Base-by-base conservation (phyloP, 495 filamentous ascomycete species). In the Hyaloscypha bicolor region DNA sequence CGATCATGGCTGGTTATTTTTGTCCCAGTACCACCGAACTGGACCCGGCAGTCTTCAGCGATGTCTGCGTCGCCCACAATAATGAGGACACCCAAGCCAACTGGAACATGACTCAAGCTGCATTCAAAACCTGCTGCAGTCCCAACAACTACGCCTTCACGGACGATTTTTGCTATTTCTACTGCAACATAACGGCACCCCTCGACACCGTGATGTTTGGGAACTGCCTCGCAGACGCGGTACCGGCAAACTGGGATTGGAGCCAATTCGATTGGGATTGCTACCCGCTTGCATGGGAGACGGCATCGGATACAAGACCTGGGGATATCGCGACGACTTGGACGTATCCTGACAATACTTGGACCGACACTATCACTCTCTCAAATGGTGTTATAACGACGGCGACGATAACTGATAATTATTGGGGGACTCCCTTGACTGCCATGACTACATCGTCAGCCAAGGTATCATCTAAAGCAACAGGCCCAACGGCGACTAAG, bases 101-200 rank as follows among this genome's bases (percentile, higher is more conserved):
- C 42, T 48, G 42, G 42, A 1, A 14, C 9, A 48, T 48, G 0
- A 48, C 42, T 4, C 9, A 33, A 59, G 31, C 4, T 16, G 56
- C 56, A 33, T 35, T 59, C 35, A 5, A 59, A 14, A 35, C 56
- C 30, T 59, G 56, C 56, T 12, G 56, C 56, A 29, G 56, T 1
- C 9, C 25, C 12, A 5, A 33, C 56, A 35, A 59, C 30, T 31
- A 19, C 31, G 6, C 33, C 56, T 5, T 5, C 25, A 32, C 31
- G 14, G 56, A n/a, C 30, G n/a, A 35, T 59, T 5, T 25, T 5
- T 59, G 56, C 56, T 33, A 59, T 21, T 16, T 22, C 21, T 59
- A 59, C 56, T 35, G 56, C 31, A 59, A 59, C 56, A 59, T 59
- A 25, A 59, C 56, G 9, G 33, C 56, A 9, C 56, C 31, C 30